These are phyloP conservation scores for Geranium brycei DNA, from an alignment of 345 rosid genomes.

Conservation along the genomic window DNA sequence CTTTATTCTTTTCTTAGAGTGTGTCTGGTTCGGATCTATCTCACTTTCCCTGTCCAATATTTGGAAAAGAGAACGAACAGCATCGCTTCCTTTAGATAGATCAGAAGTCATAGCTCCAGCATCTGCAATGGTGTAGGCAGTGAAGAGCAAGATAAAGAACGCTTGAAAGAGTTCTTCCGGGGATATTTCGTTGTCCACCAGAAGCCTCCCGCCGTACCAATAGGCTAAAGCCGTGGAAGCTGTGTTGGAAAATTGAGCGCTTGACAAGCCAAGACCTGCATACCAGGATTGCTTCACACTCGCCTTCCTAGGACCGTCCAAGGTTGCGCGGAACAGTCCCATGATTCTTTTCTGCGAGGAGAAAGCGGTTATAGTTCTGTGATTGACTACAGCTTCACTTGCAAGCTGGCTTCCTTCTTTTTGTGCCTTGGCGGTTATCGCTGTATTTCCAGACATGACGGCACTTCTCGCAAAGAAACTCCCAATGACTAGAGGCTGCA, in stretches of 20 bases:
- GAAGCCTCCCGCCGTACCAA: conserved; percentile 60
- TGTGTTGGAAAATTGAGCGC: conserved; percentile 49
- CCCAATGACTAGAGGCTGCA: conserved; percentile 48
- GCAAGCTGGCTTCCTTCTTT: conserved; percentile 64
- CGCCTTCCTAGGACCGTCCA: conserved; percentile 47
- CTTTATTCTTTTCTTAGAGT: conserved; percentile 20
- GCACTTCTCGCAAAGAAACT: conserved; percentile 40
- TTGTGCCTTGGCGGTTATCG: conserved; percentile 48
- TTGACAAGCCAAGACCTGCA: conserved; percentile 46
- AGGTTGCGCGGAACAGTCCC: conserved; percentile 37
- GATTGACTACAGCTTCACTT: conserved; percentile 53
- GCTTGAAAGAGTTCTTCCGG: conserved; percentile 48
- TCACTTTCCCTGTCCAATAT: conserved; percentile 45
- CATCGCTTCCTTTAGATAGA: conserved; percentile 45
- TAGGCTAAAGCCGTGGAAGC: conserved; percentile 43
- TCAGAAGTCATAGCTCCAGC: conserved; percentile 66
- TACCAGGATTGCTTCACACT: conserved; percentile 40
- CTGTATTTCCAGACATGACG: conserved; percentile 49
- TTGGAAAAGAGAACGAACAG: conserved; percentile 33
- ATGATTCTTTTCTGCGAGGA: conserved; percentile 54
- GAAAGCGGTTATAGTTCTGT: conserved; percentile 62
- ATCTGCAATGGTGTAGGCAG: conserved; percentile 57
- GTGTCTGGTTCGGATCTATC: conserved; percentile 29
- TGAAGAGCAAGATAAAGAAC: conserved; percentile 38
- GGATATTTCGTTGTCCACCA: conserved; percentile 19